Base-by-base conservation (phyloP, 2,329 filamentous ascomycete genomes). In the Raffaelea deltoideospora region DNA sequence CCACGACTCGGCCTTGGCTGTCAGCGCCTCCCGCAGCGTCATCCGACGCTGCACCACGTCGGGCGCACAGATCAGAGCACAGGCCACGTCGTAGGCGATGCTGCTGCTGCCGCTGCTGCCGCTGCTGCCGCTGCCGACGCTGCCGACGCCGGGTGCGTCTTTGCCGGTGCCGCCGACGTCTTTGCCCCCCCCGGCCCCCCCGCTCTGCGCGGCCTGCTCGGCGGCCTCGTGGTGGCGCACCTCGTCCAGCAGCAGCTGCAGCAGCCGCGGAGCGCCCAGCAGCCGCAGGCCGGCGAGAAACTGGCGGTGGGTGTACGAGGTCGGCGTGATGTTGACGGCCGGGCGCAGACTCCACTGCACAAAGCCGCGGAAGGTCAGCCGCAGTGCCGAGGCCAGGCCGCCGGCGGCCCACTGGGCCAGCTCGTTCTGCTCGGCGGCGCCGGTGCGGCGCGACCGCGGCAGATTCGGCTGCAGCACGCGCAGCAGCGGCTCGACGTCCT, bases 241-340 rank as follows among this genome's bases (percentile, higher is more conserved):
- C 45, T 86, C 80, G 8, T 84, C 74, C 10, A 84, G 50, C 18
- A 88, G 69, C 6, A 73, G 56, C 2, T 64, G 54, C 1, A 88
- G 55, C 0, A 83, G 57, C 5, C 65, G 61, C 40, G 63, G 69
- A 0, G 77, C 69, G 0, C 79, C 79, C 1, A 80, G 56, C 23
- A 81, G 60, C 38, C 69, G 67, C 26, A 72, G 54, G 0, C 68
- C 72, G 0, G 68, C 64, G 9, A 82, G 65, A 3, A 85, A 59
- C 44, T 81, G 76, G 5, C 77, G 72, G 50, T 86, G 79, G 0
- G 78, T 82, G 52, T 87, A 88, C 10, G 68, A 65, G 0, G 79
- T 65, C 2, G 72, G 71, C 58, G 69, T 69, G 23, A 60, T 59
- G 39, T 67, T 72, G 26, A 67, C 54, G 5, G 37, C 43, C 0